phyloP scores from a whole-genome alignment of 225 moss, liverwort and hornwort species.

The Thuidium tamariscinum region DNA sequence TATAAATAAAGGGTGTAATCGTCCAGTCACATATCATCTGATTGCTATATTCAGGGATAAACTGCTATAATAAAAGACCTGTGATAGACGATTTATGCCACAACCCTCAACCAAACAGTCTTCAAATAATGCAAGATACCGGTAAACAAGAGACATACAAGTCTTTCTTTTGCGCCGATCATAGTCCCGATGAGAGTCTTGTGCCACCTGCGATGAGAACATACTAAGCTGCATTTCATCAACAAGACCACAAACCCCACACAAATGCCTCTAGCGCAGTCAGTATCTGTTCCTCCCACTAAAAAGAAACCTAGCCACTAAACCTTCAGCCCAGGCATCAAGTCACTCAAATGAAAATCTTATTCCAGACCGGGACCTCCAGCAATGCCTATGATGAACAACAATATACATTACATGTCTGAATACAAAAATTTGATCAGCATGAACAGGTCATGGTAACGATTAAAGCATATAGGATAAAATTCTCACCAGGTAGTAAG shows the following conservation, averaged over 20 bases:
- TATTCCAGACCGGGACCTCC: neutral
- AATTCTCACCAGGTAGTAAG: conserved; percentile 74
- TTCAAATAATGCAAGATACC: neutral
- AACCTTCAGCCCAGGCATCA: neutral
- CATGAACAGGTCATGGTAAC: neutral
- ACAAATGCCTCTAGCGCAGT: conserved; percentile 28
- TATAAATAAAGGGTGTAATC: neutral
- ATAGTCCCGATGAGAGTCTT: conserved; percentile 56
- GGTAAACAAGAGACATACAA: conserved; percentile 23
- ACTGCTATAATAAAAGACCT: neutral
- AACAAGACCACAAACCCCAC: conserved; percentile 50
- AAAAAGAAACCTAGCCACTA: neutral
- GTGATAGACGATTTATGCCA: neutral
- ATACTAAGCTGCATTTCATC: conserved; percentile 93
- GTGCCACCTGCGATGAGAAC: conserved; percentile 98
- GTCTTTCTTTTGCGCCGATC: conserved; percentile 55
- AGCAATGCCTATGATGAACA: neutral
- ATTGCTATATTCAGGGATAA: neutral
- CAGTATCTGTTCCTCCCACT: conserved; percentile 31
- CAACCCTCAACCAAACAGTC: neutral
- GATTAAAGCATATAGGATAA: neutral
- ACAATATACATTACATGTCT: neutral
- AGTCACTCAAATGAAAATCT: neutral
- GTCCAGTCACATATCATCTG: neutral
- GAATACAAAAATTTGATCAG: neutral